Evolutionary conservation across 2,329 filamentous ascomycete species (phyloP), one percentile per base, ranked within the genome.

Genomic region (Ophiocordyceps camponoti-rufipedis): DNA sequence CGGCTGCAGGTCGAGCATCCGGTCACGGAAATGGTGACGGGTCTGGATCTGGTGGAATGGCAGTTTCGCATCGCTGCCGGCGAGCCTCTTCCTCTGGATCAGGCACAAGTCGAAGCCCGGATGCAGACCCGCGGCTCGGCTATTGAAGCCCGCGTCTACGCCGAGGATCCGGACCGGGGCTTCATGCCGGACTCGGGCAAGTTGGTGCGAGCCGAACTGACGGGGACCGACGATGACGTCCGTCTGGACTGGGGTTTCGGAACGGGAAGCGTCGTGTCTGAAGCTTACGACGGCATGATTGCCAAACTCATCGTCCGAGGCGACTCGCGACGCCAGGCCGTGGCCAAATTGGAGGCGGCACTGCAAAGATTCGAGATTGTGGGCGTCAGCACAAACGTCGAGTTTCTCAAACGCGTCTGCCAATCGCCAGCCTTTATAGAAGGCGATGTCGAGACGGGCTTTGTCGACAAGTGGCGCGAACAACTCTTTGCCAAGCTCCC

Each of bases 221-320:
- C 75, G 32, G 60, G 67, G 43, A 66, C 73, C 6, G 74, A 39
- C 35, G n/a, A 77, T 1, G 82, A 87, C 50, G 75, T 96, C 31
- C 80, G 91, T 39, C 87, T 98, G 51, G 91, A 98, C 56, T 87
- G 88, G 42, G 91, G 91, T 1, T 96, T 96, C 59, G 76, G 88
- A 28, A 74, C 87, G 53, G 91, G 91, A 28, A 89, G 94, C 58
- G 85, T 86, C 50, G 85, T 98, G 3, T 93, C 88, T 0, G 85
- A 89, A 48, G 85, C 91, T 46, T 98, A 98, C 62, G 91, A 98
- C 54, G 91, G 91, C 28, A 98, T 98, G 91, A 94, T 98, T 53
- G 85, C 91, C 41, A 98, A 98, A 65, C 74, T 98, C 45, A 98
- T 98, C 54, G 86, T 96, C 6, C 77, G 85, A 47, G 91, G 85